These are phyloP conservation scores for Wallacemonas sp. DNA, from an alignment of 208 protist genomes.

Conservation along the genomic window DNA sequence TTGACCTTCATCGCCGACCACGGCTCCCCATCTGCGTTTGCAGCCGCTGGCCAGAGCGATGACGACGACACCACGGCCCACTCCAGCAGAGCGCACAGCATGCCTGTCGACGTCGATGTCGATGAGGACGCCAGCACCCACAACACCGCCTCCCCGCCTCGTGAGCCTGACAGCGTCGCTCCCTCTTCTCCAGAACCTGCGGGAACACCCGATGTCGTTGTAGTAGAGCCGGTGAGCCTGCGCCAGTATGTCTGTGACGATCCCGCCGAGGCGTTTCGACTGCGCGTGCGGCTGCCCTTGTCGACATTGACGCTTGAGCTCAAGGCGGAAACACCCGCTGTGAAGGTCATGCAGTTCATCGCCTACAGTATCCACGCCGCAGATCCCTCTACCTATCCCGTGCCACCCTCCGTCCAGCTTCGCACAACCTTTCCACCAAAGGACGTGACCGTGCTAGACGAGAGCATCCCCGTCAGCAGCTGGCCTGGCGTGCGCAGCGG, in stretches of 20 bases:
- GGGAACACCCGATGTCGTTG: conserved; percentile 11
- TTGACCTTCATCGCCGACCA: conserved; percentile 43
- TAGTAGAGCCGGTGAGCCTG: conserved; percentile 26
- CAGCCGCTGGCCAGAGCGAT: background rate
- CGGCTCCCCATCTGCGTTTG: conserved; percentile 30
- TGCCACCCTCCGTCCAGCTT: conserved; percentile 33
- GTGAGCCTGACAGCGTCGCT: conserved; percentile 14
- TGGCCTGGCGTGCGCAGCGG: conserved; percentile 55
- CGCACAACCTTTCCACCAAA: conserved; percentile 55
- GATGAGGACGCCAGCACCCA: background rate
- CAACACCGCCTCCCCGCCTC: conserved; percentile 20
- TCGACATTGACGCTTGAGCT: conserved; percentile 48
- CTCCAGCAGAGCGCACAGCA: background rate
- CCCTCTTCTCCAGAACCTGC: conserved; percentile 15
- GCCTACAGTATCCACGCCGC: conserved; percentile 54
- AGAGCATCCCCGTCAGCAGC: conserved; percentile 25
- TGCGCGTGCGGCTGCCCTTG: conserved; percentile 67
- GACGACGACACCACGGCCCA: conserved; percentile 5
- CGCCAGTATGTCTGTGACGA: conserved; percentile 16
- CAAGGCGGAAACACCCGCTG: conserved; percentile 51
- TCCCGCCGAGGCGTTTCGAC: conserved; percentile 31
- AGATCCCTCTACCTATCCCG: conserved; percentile 36
- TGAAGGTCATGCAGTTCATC: conserved; percentile 53
- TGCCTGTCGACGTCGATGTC: conserved; percentile 3
- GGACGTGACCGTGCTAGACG: conserved; percentile 28